Evolutionary conservation across 2,329 filamentous ascomycete genomes (phyloP), one percentile per base, ranked within the genome.

Genomic region (Lasiodiplodia sp.): DNA sequence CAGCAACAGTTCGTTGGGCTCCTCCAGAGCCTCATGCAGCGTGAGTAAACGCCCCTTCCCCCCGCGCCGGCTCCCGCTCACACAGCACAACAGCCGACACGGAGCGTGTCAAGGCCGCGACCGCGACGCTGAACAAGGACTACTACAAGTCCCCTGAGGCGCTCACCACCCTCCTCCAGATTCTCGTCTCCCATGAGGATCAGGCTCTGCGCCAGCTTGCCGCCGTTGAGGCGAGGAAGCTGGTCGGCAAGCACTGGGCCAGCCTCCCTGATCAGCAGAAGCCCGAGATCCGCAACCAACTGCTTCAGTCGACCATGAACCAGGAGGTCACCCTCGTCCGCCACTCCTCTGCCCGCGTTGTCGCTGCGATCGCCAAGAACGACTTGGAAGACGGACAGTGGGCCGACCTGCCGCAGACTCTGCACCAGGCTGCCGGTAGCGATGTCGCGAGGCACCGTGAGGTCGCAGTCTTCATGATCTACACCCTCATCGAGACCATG

Each of bases 401-500:
- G 93, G 83, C 83, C 34, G 92, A 96, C 69, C 88, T 98, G 69
- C 89, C 96, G 64, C 88, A 89, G 72, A 87, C 92, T 73, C 87
- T 98, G 66, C 87, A 93, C 70, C 91, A 92, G 77, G 92, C 96
- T 71, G 91, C 92, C 73, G 92, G 88, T 73, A 94, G 89, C 78
- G 83, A 87, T 70, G 90, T 90, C 70, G 90, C 92, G 64, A 86
- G 89, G 70, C 92, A 97, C 79, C 91, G 96, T 73, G 94, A 97
- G 78, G 92, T 97, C 51, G 94, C 92, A 72, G 91, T 95, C 72
- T 98, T 96, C 83, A 94, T 98, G 74, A 90, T 98, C 72, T 97
- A 91, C 83, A 95, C 93, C 71, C 89, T 97, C 57, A 86, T 98
- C 12, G 96, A 99, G 83, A 91, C 91, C 67, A 91, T 96, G 73